These are phyloP conservation scores for Teunomyces cretensis DNA, from an alignment of 805 yeast species.

Conservation along the genomic window DNA sequence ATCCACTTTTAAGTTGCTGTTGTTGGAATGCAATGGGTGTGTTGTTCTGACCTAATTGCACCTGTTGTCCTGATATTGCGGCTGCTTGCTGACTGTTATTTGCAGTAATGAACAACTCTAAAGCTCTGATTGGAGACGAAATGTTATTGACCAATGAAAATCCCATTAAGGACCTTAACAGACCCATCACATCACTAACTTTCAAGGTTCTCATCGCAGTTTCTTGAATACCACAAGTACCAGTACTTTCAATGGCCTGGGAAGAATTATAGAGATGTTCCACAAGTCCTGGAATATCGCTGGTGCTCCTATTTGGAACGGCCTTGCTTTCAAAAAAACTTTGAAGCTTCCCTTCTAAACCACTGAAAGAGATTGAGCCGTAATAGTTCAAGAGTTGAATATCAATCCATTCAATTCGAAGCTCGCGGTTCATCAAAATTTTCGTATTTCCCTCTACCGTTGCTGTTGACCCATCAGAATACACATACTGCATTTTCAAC, in stretches of 20 bases:
- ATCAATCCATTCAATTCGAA: conserved; percentile 74
- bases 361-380: conserved; percentile 21
- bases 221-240: conserved; percentile 63
- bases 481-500: conserved; percentile 36
- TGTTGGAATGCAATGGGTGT: conserved; percentile 4
- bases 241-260: conserved; percentile 47
- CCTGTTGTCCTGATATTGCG: conserved; percentile 5
- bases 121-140: conserved; percentile 54
- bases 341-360: conserved; percentile 29
- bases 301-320: conserved; percentile 10
- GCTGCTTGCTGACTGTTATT: conserved; percentile 22
- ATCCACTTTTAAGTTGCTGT: background rate
- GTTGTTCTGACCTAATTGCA: background rate
- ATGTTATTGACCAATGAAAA: conserved; percentile 50
- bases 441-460: conserved; percentile 60
- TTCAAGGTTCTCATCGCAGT: conserved; percentile 70
- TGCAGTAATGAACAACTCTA: conserved; percentile 40
- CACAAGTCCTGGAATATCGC: background rate
- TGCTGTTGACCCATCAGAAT: conserved; percentile 69
- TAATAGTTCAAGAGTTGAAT: conserved; percentile 39
- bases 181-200: conserved; percentile 76
- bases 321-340: conserved; percentile 11
- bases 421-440: conserved; percentile 58
- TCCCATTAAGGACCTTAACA: conserved; percentile 62
- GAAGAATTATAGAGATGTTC: conserved; percentile 44